Base-by-base conservation (phyloP, 371 early-diverging fungal species). In the Mucor velutinosus region DNA sequence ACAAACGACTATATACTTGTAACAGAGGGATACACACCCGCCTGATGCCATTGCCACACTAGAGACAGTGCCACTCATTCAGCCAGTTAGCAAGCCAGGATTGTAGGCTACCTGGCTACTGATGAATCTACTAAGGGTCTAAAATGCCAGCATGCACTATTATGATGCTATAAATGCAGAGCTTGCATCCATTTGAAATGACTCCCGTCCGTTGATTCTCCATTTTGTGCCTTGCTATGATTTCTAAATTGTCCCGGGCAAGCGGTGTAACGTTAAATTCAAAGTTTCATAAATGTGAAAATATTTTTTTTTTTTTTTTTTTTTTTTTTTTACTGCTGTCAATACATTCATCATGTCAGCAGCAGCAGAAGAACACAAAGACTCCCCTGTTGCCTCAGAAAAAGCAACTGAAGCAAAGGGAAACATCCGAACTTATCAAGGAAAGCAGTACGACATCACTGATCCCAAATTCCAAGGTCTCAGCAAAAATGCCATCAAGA, bases 401-500 rank as follows among this genome's bases (percentile, higher is more conserved):
- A 7, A 51, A 17, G 32, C 14, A 30, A 32, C 62, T 3, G 53
- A 60, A 58, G 0, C 30, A 51, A 61, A 60, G 11, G 63, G 58
- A 5, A 73, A 72, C 19, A 69, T 77, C 56, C 65, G 78, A 55
- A 51, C 32, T 2, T 79, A 71, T 51, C 55, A 67, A 19, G 79
- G 79, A 17, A 69, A 73, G 45, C 67, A 75, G 21, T 82, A 82
- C 35, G 79, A 80, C 32, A 64, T 76, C 27, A 78, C 75, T n/a
- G 84, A 84, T 66, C 82, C 80, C 5, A 69, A 71, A 41, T 84
- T 78, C 65, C 68, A 62, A 32, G 84, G 84, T 0, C 59, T 77
- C 7, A 74, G 80, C 37, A 81, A 76, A 43, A 76, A 77, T 47
- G 80, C 79, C 23, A 73, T 81, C 35, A 84, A 84, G 32, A 75